These are phyloP conservation scores for Vigna radiata DNA, from an alignment of 306 rosid genomes.

Conservation along the genomic window DNA sequence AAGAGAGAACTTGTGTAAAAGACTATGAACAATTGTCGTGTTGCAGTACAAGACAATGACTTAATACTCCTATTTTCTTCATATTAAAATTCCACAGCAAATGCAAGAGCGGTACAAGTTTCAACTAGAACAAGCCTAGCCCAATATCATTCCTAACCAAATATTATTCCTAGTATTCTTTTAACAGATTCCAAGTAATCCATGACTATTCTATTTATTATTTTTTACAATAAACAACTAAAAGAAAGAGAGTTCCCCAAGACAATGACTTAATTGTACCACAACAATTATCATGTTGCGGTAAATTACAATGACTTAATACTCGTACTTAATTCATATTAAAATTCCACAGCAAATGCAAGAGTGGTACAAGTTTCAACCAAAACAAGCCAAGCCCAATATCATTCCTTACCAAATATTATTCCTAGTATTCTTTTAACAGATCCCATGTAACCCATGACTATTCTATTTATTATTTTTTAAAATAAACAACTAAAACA, in stretches of 20 bases:
- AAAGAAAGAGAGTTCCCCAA: not conserved
- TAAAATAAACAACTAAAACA: not conserved
- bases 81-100: conserved; percentile 22
- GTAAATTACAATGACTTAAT: conserved; percentile 1
- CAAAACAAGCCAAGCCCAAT: conserved; percentile 2
- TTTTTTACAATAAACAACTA: not conserved
- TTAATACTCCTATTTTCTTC: not conserved
- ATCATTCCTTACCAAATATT: conserved; percentile 19
- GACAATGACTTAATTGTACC: too few relatives aligned
- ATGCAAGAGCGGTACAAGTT: not conserved
- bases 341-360: conserved; percentile 2
- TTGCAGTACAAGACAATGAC: not conserved
- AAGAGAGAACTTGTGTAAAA: not conserved
- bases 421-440: conserved; percentile 6
- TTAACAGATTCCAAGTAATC: conserved; percentile 2
- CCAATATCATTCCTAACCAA: conserved; percentile 17
- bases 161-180: conserved; percentile 9
- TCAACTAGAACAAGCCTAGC: conserved; percentile 11
- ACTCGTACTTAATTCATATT: conserved; percentile 6
- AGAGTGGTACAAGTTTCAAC: not conserved
- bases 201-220: conserved; percentile 13
- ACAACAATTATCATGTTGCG: not conserved
- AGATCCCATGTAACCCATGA: conserved; percentile 7
- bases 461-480: conserved; percentile 4
- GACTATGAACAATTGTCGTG: conserved; percentile 1